A percentile compares a stretch with the other conserved stretches of the same genome.
phyloP scores from a whole-genome alignment of 148 eudicot species.

The Mesembryanthemum crystallinum region DNA sequence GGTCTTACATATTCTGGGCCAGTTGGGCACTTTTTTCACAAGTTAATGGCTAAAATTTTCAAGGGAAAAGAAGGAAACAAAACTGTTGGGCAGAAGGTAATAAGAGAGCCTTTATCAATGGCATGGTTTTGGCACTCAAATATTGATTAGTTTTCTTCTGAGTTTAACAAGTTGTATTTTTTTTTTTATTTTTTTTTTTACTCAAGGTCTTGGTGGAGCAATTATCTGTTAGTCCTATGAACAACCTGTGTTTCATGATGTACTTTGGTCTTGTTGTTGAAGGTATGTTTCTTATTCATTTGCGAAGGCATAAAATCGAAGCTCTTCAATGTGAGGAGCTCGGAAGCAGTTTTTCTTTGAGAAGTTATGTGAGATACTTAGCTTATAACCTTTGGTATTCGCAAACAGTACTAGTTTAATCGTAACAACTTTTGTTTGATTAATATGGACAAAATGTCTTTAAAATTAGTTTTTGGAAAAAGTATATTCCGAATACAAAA shows the following conservation, averaged over 20 bases:
- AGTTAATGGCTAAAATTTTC: constrained; percentile 51
- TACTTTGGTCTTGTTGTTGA: constrained; percentile 63
- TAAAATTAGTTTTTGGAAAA: too few relatives aligned
- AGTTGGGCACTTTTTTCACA: constrained; percentile 58
- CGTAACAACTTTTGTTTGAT: too few relatives aligned
- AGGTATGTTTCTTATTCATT: constrained; percentile 33
- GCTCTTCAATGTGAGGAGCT: too few relatives aligned
- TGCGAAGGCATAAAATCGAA: too few relatives aligned
- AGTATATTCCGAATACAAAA: too few relatives aligned
- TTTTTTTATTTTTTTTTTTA: not conserved
- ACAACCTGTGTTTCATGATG: constrained; percentile 61
- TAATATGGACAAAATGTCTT: too few relatives aligned
- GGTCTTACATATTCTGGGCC: constrained; percentile 60
- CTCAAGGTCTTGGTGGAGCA: constrained; percentile 60
- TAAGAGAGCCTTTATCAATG: not conserved
- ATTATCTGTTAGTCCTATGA: constrained; percentile 57
- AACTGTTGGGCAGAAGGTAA: constrained; percentile 62
- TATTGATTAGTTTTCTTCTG: too few relatives aligned
- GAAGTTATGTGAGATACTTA: too few relatives aligned
- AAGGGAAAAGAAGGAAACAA: constrained; percentile 45
- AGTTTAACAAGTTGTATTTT: not conserved
- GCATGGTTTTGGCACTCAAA: not conserved
- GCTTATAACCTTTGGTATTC: too few relatives aligned
- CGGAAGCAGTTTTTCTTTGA: too few relatives aligned
- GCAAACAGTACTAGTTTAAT: too few relatives aligned